Evolutionary conservation across 306 rosid genomes (phyloP), one percentile per base, ranked within the genome.

Genomic region (Potentilla sterilis): DNA sequence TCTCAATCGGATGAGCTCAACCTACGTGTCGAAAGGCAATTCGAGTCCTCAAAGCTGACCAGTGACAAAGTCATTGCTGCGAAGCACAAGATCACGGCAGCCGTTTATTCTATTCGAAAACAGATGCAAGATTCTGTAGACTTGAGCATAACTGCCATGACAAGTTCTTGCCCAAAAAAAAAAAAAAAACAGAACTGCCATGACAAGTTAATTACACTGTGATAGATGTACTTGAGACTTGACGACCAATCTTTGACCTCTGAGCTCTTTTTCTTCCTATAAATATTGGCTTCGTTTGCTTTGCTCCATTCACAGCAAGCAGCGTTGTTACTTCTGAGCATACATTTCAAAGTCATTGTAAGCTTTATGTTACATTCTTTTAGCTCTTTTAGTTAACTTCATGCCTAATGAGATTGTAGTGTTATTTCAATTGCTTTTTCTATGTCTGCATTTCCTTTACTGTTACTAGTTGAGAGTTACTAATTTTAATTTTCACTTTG

Each of bases 391-490:
- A 12, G 66, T 59, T 59, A 59, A 28, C 40, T 28, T 58, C 40
- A 4, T 28, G 66, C 9, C 40, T 59, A 28, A 59, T 35, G 68
- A 35, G 43, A 35, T 6, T 34, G 38, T 62, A 6, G 43, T 62
- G 16, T 35, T 14, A 35, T 63, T 43, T 63, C 22, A 63, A 11
- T 34, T 34, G 68, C 43, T 2, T 63, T 32, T 63, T 14, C 42
- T 34, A 63, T 63, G 68, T 37, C 68, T 34, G 68, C 68, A 63
- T 63, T 63, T 11, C n/a, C 67, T 63, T 34, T 63, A 35, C 21
- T 35, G 49, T 40, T 13, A 12, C 14, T 47, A 47, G 16, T 47
- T 55, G 15, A 2, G 38, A 54, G 66, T 72, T 22, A 21, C 18
- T 21, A 6, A 58, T 28, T 73, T 59, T 41, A 24, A 1, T 43